phyloP scores from a whole-genome alignment of 2,329 filamentous ascomycete species.

The Xylariaceae sp. region DNA sequence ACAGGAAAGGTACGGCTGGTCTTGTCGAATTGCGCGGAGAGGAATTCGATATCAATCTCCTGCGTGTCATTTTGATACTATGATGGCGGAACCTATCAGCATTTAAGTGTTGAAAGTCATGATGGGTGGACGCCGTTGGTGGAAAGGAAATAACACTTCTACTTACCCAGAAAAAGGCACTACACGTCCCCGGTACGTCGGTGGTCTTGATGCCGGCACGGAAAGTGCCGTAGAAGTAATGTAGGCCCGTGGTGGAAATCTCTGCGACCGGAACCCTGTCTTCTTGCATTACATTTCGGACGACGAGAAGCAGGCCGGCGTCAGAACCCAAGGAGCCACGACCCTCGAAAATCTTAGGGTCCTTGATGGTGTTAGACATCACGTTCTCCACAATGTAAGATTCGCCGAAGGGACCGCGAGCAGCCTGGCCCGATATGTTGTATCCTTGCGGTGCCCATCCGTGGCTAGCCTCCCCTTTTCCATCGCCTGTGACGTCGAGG shows the following conservation, averaged over 20 bases:
- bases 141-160: not conserved
- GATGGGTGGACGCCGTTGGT: not conserved
- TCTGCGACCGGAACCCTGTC: conserved; percentile 68
- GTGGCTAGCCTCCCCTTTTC: conserved; percentile 39
- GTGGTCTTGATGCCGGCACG: conserved; percentile 71
- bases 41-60: conserved; percentile 82
- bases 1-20: conserved; percentile 60
- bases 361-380: conserved; percentile 54
- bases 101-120: no score
- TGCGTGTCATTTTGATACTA: conserved; percentile 80
- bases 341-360: conserved; percentile 50
- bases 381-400: conserved; percentile 64
- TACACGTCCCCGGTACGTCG: conserved; percentile 69
- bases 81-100: conserved; percentile 1
- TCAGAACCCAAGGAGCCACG: conserved; percentile 51
- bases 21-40: conserved; percentile 67
- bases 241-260: conserved; percentile 63
- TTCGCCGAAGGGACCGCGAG: conserved; percentile 71
- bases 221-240: conserved; percentile 74
- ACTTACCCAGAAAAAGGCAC: conserved; percentile 78
- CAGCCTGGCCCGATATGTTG: conserved; percentile 62
- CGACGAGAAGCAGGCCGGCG: conserved; percentile 63
- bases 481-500: conserved; percentile 53
- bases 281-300: conserved; percentile 52
- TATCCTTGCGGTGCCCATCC: conserved; percentile 71